Evolutionary conservation across 2,329 filamentous ascomycete genomes (phyloP).

Genomic region (Blastomyces parvus): DNA sequence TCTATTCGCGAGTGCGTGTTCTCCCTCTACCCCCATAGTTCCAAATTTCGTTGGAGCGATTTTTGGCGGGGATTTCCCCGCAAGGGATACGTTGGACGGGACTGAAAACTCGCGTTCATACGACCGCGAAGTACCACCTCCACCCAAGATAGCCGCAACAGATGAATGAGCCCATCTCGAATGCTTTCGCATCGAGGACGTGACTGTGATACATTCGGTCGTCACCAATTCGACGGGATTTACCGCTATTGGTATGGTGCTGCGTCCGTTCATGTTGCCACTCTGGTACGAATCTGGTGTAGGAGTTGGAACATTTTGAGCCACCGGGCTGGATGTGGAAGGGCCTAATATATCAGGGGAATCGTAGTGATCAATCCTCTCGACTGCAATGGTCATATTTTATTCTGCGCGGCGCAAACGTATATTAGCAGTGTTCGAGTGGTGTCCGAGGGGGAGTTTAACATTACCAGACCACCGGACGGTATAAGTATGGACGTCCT

Average conservation of each 20-base stretch:
- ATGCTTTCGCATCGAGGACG: slow-evolving; percentile 96
- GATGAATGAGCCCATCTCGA: slow-evolving; percentile 92
- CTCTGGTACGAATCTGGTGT: not conserved
- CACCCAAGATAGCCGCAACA: slow-evolving; percentile 88
- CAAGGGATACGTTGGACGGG: slow-evolving; percentile 23
- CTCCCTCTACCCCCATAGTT: slow-evolving; percentile 27
- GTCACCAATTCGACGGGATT: slow-evolving; percentile 89
- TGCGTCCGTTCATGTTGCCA: slow-evolving; percentile 3
- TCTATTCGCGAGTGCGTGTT: slow-evolving; percentile 57
- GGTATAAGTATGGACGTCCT: not conserved
- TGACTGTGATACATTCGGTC: slow-evolving; percentile 97
- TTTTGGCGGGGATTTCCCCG: slow-evolving; percentile 14
- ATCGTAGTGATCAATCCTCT: slow-evolving; percentile 2
- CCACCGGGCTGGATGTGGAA: not conserved
- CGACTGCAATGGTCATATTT: slow-evolving; percentile 8
- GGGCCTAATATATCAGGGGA: not conserved
- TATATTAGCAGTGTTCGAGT: not conserved
- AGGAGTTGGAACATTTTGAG: not conserved
- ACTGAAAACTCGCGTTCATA: slow-evolving; percentile 35
- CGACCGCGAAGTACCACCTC: slow-evolving; percentile 44
- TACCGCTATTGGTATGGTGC: slow-evolving; percentile 53
- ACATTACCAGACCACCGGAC: slow-evolving; percentile 1
- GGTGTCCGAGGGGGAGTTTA: not conserved
- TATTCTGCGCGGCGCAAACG: not conserved
- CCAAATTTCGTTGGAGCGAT: slow-evolving; percentile 19